Evolutionary conservation across 2,329 filamentous ascomycete species (phyloP).

Genomic region (Microcera coccophila): DNA sequence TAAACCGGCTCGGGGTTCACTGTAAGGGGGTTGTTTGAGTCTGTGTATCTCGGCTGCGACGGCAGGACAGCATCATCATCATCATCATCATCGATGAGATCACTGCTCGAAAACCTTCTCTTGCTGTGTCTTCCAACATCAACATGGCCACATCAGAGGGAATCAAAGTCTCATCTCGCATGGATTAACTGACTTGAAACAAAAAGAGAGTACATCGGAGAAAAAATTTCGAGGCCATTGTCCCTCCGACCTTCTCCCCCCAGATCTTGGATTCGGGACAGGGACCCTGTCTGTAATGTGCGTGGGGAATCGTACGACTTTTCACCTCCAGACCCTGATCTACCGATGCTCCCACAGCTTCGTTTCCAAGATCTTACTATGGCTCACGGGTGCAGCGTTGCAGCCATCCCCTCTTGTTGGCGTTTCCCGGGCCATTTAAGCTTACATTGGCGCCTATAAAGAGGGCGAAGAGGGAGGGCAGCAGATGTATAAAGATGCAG

Average conservation of each 20-base stretch:
- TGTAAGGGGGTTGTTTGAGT: too few species aligned
- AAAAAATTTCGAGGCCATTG: too few species aligned
- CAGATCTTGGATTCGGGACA: neutral
- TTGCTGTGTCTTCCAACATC: too few species aligned
- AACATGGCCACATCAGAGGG: too few species aligned
- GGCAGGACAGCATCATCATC: too few species aligned
- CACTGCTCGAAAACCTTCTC: too few species aligned
- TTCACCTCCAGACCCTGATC: neutral
- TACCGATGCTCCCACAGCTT: neutral
- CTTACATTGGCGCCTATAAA: neutral
- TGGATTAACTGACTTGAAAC: too few species aligned
- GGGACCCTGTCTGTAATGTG: neutral
- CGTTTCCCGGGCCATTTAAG: neutral
- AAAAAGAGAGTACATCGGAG: too few species aligned
- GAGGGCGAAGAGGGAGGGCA: neutral
- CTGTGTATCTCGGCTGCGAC: too few species aligned
- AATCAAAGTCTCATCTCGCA: too few species aligned
- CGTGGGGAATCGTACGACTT: conserved; percentile 1
- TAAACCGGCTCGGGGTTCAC: too few species aligned
- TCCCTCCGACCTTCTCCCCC: neutral
- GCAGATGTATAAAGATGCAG: neutral
- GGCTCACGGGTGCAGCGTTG: neutral
- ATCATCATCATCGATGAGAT: too few species aligned
- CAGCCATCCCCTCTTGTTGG: neutral
- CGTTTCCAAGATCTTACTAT: neutral